phyloP scores from a whole-genome alignment of 306 rosid genomes.

The Mimosa pudica region DNA sequence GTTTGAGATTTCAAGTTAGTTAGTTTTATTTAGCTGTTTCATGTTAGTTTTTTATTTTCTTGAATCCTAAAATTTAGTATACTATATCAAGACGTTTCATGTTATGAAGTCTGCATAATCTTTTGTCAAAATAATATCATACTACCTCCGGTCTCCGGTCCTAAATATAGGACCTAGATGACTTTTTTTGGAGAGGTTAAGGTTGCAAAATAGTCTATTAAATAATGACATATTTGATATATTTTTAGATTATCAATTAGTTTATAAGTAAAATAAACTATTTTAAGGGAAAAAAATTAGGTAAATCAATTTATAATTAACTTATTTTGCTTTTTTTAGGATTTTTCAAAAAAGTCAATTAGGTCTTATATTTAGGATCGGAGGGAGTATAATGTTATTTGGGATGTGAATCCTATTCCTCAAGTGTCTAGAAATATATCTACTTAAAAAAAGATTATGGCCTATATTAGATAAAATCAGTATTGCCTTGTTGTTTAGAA shows the following conservation, averaged over 20 bases:
- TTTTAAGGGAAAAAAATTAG: too few species aligned
- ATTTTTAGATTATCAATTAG: too few species aligned
- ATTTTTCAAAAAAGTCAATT: too few species aligned
- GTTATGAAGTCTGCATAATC: neutral
- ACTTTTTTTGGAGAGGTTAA: too few species aligned
- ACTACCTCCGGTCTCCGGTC: too few species aligned
- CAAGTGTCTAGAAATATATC: neutral
- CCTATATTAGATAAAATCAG: neutral
- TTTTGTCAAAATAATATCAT: conserved; percentile 4
- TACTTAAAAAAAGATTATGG: neutral
- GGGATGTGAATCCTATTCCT: neutral
- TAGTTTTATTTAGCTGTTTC: neutral
- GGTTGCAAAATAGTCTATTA: too few species aligned
- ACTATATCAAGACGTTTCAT: neutral
- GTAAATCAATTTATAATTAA: too few species aligned
- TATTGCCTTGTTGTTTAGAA: neutral
- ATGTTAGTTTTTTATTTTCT: conserved; percentile 20
- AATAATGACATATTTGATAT: too few species aligned
- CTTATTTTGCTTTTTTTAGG: too few species aligned
- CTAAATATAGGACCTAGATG: too few species aligned
- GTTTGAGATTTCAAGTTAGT: conserved; percentile 9
- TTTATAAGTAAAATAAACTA: too few species aligned
- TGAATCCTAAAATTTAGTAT: conserved; percentile 6
- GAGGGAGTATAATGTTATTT: neutral
- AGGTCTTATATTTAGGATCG: too few species aligned